Evolutionary conservation across 306 rosid species (phyloP).

Genomic region (Quillaja saponaria): DNA sequence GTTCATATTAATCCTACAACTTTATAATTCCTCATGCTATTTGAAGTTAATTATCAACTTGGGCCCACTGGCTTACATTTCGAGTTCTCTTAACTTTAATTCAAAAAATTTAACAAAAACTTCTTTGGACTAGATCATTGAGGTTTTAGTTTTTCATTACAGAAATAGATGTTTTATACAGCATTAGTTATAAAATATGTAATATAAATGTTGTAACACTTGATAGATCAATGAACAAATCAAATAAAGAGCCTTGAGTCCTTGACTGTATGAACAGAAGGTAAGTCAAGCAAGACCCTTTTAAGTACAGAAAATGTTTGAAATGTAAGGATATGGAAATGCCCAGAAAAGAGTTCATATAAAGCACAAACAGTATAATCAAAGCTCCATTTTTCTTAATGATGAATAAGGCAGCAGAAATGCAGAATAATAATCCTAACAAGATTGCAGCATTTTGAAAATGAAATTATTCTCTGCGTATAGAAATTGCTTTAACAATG

Average conservation of each 20-base stretch:
- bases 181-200: background rate
- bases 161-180: background rate
- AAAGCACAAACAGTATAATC: too few relatives aligned
- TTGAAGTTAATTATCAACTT: conserved; percentile 11
- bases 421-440: too few relatives aligned
- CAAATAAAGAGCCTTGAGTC: background rate
- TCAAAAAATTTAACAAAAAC: background rate
- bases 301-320: background rate
- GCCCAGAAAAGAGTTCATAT: too few relatives aligned
- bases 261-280: too few relatives aligned
- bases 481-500: too few relatives aligned
- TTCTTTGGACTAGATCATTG: background rate
- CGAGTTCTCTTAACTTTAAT: background rate
- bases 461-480: too few relatives aligned
- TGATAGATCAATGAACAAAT: background rate
- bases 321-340: background rate
- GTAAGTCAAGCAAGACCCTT: too few relatives aligned
- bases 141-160: conserved; percentile 3
- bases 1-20: too few relatives aligned
- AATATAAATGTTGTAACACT: background rate
- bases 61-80: background rate
- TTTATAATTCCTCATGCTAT: too few relatives aligned
- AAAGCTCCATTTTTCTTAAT: too few relatives aligned
- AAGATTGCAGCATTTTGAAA: too few relatives aligned
- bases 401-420: too few relatives aligned